Evolutionary conservation across 2,329 filamentous ascomycete genomes (phyloP).

Genomic region (Geoglossum cookeanum): DNA sequence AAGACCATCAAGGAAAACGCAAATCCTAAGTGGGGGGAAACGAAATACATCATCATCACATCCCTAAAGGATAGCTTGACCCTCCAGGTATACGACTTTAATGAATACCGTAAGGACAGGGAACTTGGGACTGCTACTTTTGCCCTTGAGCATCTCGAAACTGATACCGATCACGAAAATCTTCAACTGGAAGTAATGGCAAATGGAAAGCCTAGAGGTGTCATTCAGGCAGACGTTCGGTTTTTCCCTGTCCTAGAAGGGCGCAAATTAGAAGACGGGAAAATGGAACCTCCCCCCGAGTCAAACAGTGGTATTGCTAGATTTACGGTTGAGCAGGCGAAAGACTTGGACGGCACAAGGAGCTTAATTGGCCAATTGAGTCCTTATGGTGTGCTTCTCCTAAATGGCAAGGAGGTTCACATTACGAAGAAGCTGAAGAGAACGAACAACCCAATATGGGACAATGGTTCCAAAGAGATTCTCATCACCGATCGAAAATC

Average conservation of each 20-base stretch:
- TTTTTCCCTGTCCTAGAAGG: conserved; percentile 87
- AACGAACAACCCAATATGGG: conserved; percentile 94
- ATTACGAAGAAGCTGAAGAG: conserved; percentile 83
- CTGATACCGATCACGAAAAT: conserved; percentile 61
- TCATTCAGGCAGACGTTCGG: conserved; percentile 62
- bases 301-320: conserved; percentile 85
- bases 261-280: conserved; percentile 54
- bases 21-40: conserved; percentile 91
- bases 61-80: conserved; percentile 78
- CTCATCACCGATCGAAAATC: conserved; percentile 85
- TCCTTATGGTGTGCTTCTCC: conserved; percentile 70
- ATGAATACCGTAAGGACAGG: conserved; percentile 92
- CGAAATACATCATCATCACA: conserved; percentile 83
- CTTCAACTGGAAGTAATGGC: conserved; percentile 66
- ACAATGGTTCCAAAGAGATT: conserved; percentile 80
- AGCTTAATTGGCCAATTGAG: conserved; percentile 81
- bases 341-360: conserved; percentile 84
- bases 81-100: conserved; percentile 75
- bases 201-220: conserved; percentile 67
- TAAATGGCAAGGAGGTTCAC: conserved; percentile 86
- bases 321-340: conserved; percentile 87
- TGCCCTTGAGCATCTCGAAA: conserved; percentile 61
- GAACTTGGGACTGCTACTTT: conserved; percentile 81
- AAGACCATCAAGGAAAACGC: conserved; percentile 71
- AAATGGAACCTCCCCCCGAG: conserved; percentile 61